Evolutionary conservation across 2,329 filamentous ascomycete species (phyloP), one percentile per base, ranked within the genome.

Genomic region (Microcyclospora tardicrescens): DNA sequence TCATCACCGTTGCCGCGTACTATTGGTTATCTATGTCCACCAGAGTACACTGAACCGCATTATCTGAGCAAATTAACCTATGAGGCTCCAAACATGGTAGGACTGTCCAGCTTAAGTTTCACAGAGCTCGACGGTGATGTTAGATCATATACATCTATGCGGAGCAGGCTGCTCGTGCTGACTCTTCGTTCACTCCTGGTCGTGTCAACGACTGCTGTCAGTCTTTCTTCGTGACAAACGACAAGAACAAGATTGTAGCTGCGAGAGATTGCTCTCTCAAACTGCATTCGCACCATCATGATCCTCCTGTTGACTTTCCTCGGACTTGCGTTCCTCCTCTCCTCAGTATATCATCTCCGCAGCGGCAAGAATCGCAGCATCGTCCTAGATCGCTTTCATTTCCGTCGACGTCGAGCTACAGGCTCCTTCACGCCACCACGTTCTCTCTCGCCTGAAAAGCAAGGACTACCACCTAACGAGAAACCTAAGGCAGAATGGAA

Each of bases 381-480:
- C 5, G 33, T 73, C 3, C 46, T 67, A 13, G 47, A 51, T 38
- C 57, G 61, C 38, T 42, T 71, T 5, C 52, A 51, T 15, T 46
- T 65, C 36, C 61, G 58, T 35, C 56, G 57, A 32, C 60, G 63
- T 40, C 62, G 62, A 44, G 48, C 58, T n/a, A 67, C 68, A n/a
- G 63, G 60, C 24, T 62, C 68, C 10, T 61, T 57, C 43, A 73
- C 69, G n/a, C 69, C 71, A 32, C 68, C 71, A 30, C 63, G 65
- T 36, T 73, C 69, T 2, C 46, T 73, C 9, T 72, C 69, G 1
- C 68, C 68, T 2, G 61, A 63, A n/a, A 69, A 68, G 51, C 61
- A 60, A 44, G 40, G 60, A 36, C 40, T 54, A 31, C 16, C 49
- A 24, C 24, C 48, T 5, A 52, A 49, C 11, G 56, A 57, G 36